These are phyloP conservation scores for Eucalyptus pauciflora DNA, from an alignment of 345 rosid genomes.

Conservation along the genomic window DNA sequence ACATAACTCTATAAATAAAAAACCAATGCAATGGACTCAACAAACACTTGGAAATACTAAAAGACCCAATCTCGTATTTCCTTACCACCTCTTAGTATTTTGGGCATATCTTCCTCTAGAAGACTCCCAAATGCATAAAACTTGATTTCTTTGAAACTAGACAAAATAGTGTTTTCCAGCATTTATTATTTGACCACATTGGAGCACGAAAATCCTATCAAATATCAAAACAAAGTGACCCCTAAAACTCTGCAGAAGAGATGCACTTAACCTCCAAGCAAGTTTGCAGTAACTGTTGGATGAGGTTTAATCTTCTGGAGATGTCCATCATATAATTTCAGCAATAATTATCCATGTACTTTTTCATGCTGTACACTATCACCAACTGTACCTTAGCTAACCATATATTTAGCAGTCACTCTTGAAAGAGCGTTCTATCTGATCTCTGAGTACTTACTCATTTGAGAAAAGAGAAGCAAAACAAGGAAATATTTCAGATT, in stretches of 20 bases:
- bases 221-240: neutral
- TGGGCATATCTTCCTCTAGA: neutral
- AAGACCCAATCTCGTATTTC: neutral
- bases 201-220: neutral
- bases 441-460: neutral
- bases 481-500: neutral
- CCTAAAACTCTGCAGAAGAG: neutral
- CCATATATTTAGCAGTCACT: neutral
- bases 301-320: neutral
- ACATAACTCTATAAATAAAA: neutral
- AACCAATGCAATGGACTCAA: neutral
- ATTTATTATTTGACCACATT: neutral
- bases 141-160: neutral
- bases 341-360: neutral
- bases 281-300: neutral
- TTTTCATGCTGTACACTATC: neutral
- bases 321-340: neutral
- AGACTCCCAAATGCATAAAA: neutral
- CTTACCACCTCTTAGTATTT: neutral
- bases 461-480: neutral
- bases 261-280: neutral
- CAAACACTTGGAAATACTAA: neutral
- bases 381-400: neutral
- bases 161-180: neutral
- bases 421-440: neutral